These are phyloP conservation scores for Phaeosphaeria sp. DNA, from an alignment of 2,329 filamentous ascomycete genomes.

Conservation along the genomic window DNA sequence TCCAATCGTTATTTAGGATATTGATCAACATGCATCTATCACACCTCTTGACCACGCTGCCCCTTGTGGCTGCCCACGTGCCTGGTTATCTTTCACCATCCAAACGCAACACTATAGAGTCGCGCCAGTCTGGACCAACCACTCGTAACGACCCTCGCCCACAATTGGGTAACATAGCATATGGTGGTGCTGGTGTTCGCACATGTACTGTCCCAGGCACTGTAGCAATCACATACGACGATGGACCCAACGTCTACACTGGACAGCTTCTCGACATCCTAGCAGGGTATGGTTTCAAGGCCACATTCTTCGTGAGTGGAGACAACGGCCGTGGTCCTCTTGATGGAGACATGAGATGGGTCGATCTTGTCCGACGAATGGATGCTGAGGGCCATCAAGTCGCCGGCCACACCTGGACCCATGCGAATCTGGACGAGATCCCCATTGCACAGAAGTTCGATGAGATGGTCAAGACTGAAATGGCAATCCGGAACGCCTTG, in stretches of 20 bases:
- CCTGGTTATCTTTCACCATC: background rate
- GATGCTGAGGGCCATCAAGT: conserved; percentile 62
- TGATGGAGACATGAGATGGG: conserved; percentile 7
- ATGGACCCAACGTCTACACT: conserved; percentile 67
- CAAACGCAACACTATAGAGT: background rate
- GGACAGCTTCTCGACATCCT: conserved; percentile 65
- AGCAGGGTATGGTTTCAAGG: conserved; percentile 63
- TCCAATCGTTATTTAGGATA: background rate
- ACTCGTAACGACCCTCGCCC: conserved; percentile 60
- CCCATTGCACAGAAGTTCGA: conserved; percentile 49
- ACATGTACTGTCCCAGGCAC: conserved; percentile 59
- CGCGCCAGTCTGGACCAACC: conserved; percentile 53
- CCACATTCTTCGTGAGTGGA: conserved; percentile 69
- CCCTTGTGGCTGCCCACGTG: background rate
- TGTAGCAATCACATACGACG: conserved; percentile 70
- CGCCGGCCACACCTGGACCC: conserved; percentile 62
- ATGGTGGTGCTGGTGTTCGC: conserved; percentile 62
- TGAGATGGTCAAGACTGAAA: conserved; percentile 58
- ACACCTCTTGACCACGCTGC: background rate
- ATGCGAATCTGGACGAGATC: conserved; percentile 52
- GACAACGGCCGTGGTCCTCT: conserved; percentile 47
- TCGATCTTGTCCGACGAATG: conserved; percentile 60
- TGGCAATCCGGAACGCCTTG: conserved; percentile 59
- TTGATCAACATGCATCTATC: background rate
- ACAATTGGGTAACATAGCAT: conserved; percentile 59